Conservation (phyloP, 2,329 filamentous ascomycete genomes). For the Sclerotinia trifoliorum region DNA sequence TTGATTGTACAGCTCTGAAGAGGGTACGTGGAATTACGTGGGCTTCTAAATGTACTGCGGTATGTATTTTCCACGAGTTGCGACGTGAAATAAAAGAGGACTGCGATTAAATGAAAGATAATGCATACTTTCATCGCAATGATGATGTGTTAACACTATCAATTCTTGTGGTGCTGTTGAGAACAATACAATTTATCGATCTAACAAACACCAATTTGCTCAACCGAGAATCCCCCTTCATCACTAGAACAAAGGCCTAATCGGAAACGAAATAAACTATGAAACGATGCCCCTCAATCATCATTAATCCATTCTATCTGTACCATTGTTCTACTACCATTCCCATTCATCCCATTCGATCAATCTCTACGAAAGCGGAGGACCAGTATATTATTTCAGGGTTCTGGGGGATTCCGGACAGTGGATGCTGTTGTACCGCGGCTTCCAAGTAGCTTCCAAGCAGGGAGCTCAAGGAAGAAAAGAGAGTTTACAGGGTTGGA, state of each 20-base stretch:
- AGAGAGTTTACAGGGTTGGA: slow-evolving; percentile 6
- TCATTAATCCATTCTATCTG: background rate
- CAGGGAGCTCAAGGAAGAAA: slow-evolving; percentile 11
- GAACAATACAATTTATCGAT: slow-evolving; percentile 1
- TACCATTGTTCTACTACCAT: background rate
- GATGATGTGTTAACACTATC: background rate
- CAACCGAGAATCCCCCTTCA: slow-evolving; percentile 19
- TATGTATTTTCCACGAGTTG: background rate
- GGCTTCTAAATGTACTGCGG: background rate
- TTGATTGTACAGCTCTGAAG: background rate
- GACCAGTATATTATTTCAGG: background rate
- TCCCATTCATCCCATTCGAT: slow-evolving; percentile 12
- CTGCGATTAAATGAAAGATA: background rate
- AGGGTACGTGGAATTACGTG: background rate
- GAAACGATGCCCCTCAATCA: slow-evolving; percentile 17
- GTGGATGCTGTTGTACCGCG: slow-evolving; percentile 15
- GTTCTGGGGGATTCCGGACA: slow-evolving; percentile 22
- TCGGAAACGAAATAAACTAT: slow-evolving; percentile 1
- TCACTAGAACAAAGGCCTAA: background rate
- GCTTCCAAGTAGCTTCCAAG: slow-evolving; percentile 6
- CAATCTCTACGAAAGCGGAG: slow-evolving; percentile 2
- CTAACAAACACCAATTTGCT: slow-evolving; percentile 1
- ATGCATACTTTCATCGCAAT: background rate
- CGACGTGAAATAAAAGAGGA: background rate
- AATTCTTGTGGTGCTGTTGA: background rate